Base-by-base conservation (phyloP, 208 protist genomes). In the Crithidia fasciculata region DNA sequence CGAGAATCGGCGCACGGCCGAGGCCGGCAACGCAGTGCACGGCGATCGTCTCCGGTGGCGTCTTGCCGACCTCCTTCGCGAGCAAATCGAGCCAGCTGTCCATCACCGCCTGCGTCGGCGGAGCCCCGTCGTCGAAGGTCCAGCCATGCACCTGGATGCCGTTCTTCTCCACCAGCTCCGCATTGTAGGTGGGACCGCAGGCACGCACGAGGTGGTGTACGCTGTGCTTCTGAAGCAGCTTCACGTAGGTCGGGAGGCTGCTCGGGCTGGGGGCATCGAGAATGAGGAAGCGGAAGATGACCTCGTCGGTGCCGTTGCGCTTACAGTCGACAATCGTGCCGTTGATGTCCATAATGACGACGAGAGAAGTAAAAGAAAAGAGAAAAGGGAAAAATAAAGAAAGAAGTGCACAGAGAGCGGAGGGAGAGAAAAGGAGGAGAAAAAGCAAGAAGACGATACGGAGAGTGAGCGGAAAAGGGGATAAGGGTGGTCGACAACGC, bases 21-120 rank as follows among this genome's bases (percentile, higher is more conserved):
- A 98, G 87, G 6, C 96, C 96, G 4, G 96, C 96, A 7, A 98
- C 92, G 82, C 96, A 98, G 67, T 98, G 96, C 55, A 98, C 93
- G 5, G 85, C 94, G 55, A 98, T 87, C 2, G 88, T 90, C 62
- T 67, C 55, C 37, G 72, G 56, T 16, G 67, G 67, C 36, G 61
- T 70, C 60, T 72, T 62, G 19, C 57, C 69, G 63, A 82, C 83
- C 72, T 95, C 91, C 36, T 58, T 57, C 49, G 96, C 86, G 16
- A 97, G 84, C 12, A 98, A 72, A 13, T 71, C 44, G 8, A 97
- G 82, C 94, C 94, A 97, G 61, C 72, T 81, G 53, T 87, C 82
- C 43, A 97, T 78, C 36, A 98, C 87, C 10, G 83, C 53, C 45
- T 78, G 65, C 53, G 93, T 91, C 28, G 95, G 95, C 28, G 94